Percentiles rank a stretch among this genome's conserved stretches.
phyloP scores from a whole-genome alignment of 2,329 filamentous ascomycete species.

The Xylaria sp. region DNA sequence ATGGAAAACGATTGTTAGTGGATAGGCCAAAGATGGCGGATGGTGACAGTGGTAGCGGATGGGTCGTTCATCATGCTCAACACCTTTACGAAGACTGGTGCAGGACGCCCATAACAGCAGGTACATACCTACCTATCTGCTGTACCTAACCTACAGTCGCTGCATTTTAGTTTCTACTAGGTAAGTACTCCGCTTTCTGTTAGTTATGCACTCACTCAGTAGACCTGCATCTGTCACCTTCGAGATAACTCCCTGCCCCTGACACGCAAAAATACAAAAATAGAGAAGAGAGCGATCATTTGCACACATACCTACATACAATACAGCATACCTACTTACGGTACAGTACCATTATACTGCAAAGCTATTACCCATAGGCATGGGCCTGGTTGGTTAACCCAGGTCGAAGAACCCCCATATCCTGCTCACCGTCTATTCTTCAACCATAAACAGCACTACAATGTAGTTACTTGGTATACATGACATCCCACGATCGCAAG shows the following conservation, averaged over 20 bases:
- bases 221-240: slow-evolving; percentile 1
- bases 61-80: slow-evolving; percentile 12
- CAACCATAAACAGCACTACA: background rate
- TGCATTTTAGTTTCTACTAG: background rate
- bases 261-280: background rate
- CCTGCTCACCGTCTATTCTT: slow-evolving; percentile 1
- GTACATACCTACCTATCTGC: background rate
- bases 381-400: background rate
- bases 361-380: background rate
- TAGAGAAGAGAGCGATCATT: background rate
- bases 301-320: background rate
- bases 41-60: slow-evolving; percentile 6
- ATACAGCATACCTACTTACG: background rate
- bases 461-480: background rate
- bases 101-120: background rate
- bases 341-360: background rate
- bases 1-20: slow-evolving; percentile 16
- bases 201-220: background rate
- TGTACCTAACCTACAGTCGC: too few species aligned
- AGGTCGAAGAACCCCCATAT: background rate
- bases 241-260: background rate
- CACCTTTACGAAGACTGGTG: background rate
- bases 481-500: background rate
- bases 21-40: slow-evolving; percentile 9
- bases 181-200: background rate